Conservation (phyloP, 1,284 basidiomycete species). For the Chondrostereum purpureum region DNA sequence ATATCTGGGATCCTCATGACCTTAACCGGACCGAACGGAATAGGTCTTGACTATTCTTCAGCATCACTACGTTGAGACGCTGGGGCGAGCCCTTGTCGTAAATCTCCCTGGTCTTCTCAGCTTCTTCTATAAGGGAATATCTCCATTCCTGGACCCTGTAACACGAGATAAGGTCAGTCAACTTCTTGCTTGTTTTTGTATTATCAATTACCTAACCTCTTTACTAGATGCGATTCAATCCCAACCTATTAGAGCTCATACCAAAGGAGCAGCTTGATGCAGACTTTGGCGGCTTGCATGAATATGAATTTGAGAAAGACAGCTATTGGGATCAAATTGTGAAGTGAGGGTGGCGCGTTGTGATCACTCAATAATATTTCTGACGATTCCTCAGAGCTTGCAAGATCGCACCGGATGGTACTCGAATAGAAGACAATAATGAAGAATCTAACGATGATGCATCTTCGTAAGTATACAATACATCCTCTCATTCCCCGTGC, state of each 20-base stretch:
- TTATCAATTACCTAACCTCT: background rate
- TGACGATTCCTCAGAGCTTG: slow-evolving; percentile 37
- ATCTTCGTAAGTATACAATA: no score
- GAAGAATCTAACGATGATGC: background rate
- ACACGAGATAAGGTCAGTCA: slow-evolving; percentile 77
- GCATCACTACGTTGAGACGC: slow-evolving; percentile 86
- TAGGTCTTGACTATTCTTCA: slow-evolving; percentile 79
- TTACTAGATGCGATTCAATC: slow-evolving; percentile 80
- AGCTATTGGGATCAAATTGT: slow-evolving; percentile 77
- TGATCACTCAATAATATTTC: slow-evolving; percentile 1
- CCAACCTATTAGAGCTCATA: slow-evolving; percentile 70
- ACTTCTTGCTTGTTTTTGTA: background rate
- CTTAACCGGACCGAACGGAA: background rate
- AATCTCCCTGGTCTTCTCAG: slow-evolving; percentile 76
- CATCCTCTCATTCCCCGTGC: background rate
- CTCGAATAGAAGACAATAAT: slow-evolving; percentile 27
- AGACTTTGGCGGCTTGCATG: slow-evolving; percentile 76
- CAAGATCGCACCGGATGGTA: slow-evolving; percentile 55
- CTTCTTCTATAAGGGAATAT: slow-evolving; percentile 84
- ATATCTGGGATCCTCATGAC: background rate
- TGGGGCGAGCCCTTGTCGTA: slow-evolving; percentile 80
- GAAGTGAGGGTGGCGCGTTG: slow-evolving; percentile 35
- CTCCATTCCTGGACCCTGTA: slow-evolving; percentile 85
- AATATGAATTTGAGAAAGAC: slow-evolving; percentile 72
- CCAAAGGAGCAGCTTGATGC: slow-evolving; percentile 73